Evolutionary conservation across 495 filamentous ascomycete species (phyloP), one percentile per base, ranked within the genome.

Genomic region (Penicillium waksmanii): DNA sequence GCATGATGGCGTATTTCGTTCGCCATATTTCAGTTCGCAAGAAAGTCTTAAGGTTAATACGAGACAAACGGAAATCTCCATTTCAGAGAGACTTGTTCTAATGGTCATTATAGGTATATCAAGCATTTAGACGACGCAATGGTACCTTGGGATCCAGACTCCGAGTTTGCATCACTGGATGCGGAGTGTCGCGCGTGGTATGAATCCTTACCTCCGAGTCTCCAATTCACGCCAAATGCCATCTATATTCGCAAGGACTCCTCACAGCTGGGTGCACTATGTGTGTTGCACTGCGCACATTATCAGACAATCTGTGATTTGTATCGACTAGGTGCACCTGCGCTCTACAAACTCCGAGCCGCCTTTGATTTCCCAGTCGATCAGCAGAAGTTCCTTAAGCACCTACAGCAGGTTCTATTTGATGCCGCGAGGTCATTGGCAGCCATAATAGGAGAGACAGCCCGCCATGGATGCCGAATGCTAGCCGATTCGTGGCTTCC

Each of bases 401-500:
- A 66, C 19, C 46, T 72, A 12, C 66, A 66, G 31, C 57, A 64
- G 34, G 60, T 72, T 19, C 51, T 73, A 0, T 73, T 69, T 46
- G 62, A 71, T 40, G 66, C 68, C 3, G 70, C 70, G 3, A 64
- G 65, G 18, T 53, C 66, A 13, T 12, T 73, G 21, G 71, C 71
- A 3, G 62, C 57, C 3, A 73, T 72, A n/a, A 65, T 73, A 40
- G 61, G 60, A 8, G 65, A 73, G 40, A 66, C 67, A 0, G 62
- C 60, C 7, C 51, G 40, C 2, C 71, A 73, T 56, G 71, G 69
- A 0, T 50, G 67, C 2, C 50, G 60, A 5, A 66, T 63, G 48
- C 52, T 73, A 15, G 66, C 71, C 4, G 71, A 73, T 44, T 70
- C 71, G n/a, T 73, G 71, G 69, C 60, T 73, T n/a, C 69, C 69